Evolutionary conservation across 2,329 filamentous ascomycete species (phyloP), one percentile per base, ranked within the genome.

Genomic region (Penicillium vulpinum): DNA sequence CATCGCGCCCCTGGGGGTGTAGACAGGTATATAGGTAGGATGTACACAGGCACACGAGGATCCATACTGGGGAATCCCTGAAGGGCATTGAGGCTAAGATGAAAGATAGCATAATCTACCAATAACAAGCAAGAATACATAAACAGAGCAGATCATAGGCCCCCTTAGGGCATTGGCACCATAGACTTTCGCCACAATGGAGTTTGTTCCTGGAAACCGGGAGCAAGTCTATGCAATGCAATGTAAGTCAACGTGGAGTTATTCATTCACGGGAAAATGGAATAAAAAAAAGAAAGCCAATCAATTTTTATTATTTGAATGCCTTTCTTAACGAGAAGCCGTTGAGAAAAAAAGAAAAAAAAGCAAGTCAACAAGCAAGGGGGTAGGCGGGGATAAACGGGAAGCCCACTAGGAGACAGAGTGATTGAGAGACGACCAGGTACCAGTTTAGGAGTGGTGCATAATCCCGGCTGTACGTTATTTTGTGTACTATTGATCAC

Each of bases 151-250:
- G 35, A 38, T 33, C 31, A 6, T 21, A 8, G 26, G 22, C 16
- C 2, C n/a, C 11, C 45, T 9, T 51, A 60, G 51, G 55, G 52
- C 50, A 22, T 40, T 54, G 46, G 18, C 47, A 47, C 39, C 39
- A 62, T 59, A 52, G 50, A 53, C 45, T 58, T 60, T 60, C 15
- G 55, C 51, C 49, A 53, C 52, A 24, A 24, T 24, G 2, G 26
- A 29, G 31, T 40, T 28, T 33, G 60, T 63, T 61, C 59, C 62
- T 55, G 64, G 56, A 54, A 62, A 43, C 48, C 61, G 64, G 62
- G 54, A 63, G 46, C 9, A 51, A 51, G 40, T 29, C 26, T 18
- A 65, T 62, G 64, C 59, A 55, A 62, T 61, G 62, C 57, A 59
- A 59, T 63, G 64, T 62, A 39, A 62, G 59, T 64, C 61, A 62